Percentiles rank a stretch among this genome's conserved stretches.
phyloP scores from a whole-genome alignment of 768 basidiomycete species.

The Cystobasidium tubakii region DNA sequence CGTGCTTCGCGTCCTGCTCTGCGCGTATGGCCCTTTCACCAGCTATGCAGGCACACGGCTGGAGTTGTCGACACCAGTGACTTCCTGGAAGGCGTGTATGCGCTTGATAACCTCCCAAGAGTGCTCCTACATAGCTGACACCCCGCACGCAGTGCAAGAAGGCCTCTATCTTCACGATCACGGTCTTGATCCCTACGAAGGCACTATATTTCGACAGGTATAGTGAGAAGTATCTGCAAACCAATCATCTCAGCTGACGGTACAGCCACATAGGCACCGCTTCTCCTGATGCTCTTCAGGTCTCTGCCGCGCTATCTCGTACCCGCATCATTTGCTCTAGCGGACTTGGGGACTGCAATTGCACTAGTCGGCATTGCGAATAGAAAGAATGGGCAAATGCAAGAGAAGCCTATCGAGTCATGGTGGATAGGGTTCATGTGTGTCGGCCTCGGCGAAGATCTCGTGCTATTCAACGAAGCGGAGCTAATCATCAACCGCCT shows the following conservation, averaged over 20 bases:
- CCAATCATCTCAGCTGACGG: slow-evolving; percentile 53
- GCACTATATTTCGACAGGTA: slow-evolving; percentile 79
- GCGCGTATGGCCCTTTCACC: slow-evolving; percentile 2
- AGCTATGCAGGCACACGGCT: slow-evolving; percentile 19
- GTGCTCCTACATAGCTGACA: neutral
- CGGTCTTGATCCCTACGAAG: slow-evolving; percentile 79
- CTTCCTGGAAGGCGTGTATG: slow-evolving; percentile 33
- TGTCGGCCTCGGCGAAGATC: slow-evolving; percentile 47
- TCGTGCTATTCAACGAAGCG: slow-evolving; percentile 30
- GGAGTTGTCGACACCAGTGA: slow-evolving; percentile 32
- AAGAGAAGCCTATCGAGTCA: slow-evolving; percentile 53
- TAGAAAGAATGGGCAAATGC: slow-evolving; percentile 63
- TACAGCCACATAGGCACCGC: slow-evolving; percentile 62
- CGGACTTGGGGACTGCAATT: slow-evolving; percentile 65
- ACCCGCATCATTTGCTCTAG: slow-evolving; percentile 59
- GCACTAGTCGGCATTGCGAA: slow-evolving; percentile 56
- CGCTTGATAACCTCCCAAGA: neutral
- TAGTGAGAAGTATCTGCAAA: neutral
- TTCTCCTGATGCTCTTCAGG: slow-evolving; percentile 48
- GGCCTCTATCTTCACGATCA: slow-evolving; percentile 73
- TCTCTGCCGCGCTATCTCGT: neutral
- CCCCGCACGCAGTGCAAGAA: slow-evolving; percentile 64
- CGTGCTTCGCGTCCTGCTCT: neutral
- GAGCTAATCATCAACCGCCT: neutral
- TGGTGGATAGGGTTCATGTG: slow-evolving; percentile 65